These are phyloP conservation scores for Nyctanthes arbortristis DNA, from an alignment of 257 asterid genomes.

Conservation along the genomic window DNA sequence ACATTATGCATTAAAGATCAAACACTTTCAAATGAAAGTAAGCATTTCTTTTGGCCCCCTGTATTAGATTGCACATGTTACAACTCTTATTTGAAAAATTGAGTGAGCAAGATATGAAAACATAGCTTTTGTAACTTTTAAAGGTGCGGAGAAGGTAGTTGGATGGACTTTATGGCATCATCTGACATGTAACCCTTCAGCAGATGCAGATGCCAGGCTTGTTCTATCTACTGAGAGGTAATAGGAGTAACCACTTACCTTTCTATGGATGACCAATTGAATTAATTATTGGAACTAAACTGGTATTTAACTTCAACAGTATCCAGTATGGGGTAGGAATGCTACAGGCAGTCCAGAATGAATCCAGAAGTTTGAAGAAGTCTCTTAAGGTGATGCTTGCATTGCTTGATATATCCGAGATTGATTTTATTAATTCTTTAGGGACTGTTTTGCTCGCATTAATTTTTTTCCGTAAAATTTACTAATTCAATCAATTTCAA, in stretches of 20 bases:
- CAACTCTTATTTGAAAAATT: constrained; percentile 6
- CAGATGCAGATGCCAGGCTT: constrained; percentile 47
- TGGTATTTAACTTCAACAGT: constrained; percentile 41
- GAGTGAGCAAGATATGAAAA: constrained; percentile 16
- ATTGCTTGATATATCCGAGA: constrained; percentile 18
- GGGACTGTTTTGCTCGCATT: constrained; percentile 9
- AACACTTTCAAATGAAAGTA: constrained; percentile 80
- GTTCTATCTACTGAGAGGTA: constrained; percentile 75
- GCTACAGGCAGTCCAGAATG: constrained; percentile 63
- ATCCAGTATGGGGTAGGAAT: constrained; percentile 67
- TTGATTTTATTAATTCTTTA: constrained; percentile 8
- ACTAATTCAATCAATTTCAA: no score
- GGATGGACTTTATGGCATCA: constrained; percentile 87
- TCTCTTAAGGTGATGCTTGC: constrained; percentile 64
- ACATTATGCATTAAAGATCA: constrained; percentile 68
- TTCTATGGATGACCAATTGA: constrained; percentile 20
- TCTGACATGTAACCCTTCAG: constrained; percentile 55
- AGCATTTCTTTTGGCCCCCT: constrained; percentile 26
- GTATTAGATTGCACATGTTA: neutral
- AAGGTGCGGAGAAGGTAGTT: constrained; percentile 83
- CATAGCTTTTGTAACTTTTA: constrained; percentile 26
- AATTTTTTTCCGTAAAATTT: no score
- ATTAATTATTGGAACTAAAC: constrained; percentile 20
- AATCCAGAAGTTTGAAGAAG: constrained; percentile 71
- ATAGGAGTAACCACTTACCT: constrained; percentile 19